A percentile compares a stretch with the other conserved stretches of the same genome.
These are phyloP conservation scores for Cotoneaster glaucophyllus DNA, from an alignment of 306 rosid genomes.

Conservation along the genomic window DNA sequence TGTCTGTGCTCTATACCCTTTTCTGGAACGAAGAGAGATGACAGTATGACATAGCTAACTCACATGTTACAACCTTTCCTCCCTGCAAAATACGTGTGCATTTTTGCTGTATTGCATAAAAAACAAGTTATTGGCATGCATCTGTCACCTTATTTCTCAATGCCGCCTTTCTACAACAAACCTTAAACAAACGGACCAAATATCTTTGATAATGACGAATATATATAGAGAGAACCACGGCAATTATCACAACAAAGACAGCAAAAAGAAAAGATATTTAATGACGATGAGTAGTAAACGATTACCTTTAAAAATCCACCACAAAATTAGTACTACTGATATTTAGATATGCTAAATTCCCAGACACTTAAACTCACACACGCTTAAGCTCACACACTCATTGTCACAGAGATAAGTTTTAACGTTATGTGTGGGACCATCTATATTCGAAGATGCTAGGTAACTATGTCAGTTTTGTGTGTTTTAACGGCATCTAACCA, in stretches of 20 bases:
- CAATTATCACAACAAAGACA: background rate
- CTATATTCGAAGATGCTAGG: background rate
- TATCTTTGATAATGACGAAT: background rate
- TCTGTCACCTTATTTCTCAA: slow-evolving; percentile 10
- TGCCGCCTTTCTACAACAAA: background rate
- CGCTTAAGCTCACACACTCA: background rate
- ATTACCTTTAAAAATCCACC: background rate
- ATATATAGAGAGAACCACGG: background rate
- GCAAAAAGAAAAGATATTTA: background rate
- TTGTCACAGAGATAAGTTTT: background rate
- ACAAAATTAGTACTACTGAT: background rate
- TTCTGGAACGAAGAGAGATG: background rate
- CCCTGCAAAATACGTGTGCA: background rate
- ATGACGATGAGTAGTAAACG: background rate
- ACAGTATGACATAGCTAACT: background rate
- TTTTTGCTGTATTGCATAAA: slow-evolving; percentile 15
- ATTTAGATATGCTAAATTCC: background rate
- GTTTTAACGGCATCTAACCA: background rate
- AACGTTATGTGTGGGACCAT: background rate
- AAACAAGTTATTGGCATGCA: slow-evolving; percentile 12
- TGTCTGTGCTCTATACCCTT: background rate
- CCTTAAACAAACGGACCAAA: background rate
- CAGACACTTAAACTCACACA: no score
- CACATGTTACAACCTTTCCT: slow-evolving; percentile 20
- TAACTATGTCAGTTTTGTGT: background rate